phyloP scores from a whole-genome alignment of 495 filamentous ascomycete species.

The Rostrohypoxylon terebratum region DNA sequence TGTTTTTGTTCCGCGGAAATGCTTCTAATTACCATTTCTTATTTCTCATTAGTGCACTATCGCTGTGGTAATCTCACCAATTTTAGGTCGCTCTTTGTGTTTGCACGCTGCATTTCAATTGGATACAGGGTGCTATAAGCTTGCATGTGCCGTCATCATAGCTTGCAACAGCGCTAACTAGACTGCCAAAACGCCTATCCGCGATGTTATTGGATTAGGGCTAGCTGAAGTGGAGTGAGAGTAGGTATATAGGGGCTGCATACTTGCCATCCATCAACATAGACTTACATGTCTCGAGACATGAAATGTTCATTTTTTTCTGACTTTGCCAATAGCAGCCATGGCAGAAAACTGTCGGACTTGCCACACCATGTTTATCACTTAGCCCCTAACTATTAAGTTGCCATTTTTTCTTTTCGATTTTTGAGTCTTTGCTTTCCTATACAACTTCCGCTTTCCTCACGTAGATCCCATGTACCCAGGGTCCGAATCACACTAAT shows the following conservation, averaged over 20 bases:
- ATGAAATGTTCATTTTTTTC: constrained; percentile 15
- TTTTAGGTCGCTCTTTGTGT: too few species aligned
- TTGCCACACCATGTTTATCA: neutral
- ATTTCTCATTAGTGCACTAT: too few species aligned
- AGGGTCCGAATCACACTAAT: constrained; percentile 14
- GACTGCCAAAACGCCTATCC: neutral
- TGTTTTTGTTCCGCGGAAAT: too few species aligned
- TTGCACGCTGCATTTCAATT: constrained; percentile 17
- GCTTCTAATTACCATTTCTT: too few species aligned
- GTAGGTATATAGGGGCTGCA: neutral
- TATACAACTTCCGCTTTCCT: constrained; percentile 14
- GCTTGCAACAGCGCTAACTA: constrained; percentile 1
- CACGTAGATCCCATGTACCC: constrained; percentile 13
- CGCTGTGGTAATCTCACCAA: too few species aligned
- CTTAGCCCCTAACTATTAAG: neutral
- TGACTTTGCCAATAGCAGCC: constrained; percentile 16
- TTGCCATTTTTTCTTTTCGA: neutral
- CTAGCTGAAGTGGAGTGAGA: neutral
- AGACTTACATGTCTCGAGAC: constrained; percentile 11
- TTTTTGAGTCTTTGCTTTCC: constrained; percentile 2
- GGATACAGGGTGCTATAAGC: constrained; percentile 5
- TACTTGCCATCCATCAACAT: neutral
- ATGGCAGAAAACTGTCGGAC: neutral
- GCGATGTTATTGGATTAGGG: neutral
- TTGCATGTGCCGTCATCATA: neutral